Percentiles rank a stretch among this genome's conserved stretches.
These are phyloP conservation scores for Komagataella phaffii DNA, from an alignment of 805 yeast genomes.

Conservation along the genomic window DNA sequence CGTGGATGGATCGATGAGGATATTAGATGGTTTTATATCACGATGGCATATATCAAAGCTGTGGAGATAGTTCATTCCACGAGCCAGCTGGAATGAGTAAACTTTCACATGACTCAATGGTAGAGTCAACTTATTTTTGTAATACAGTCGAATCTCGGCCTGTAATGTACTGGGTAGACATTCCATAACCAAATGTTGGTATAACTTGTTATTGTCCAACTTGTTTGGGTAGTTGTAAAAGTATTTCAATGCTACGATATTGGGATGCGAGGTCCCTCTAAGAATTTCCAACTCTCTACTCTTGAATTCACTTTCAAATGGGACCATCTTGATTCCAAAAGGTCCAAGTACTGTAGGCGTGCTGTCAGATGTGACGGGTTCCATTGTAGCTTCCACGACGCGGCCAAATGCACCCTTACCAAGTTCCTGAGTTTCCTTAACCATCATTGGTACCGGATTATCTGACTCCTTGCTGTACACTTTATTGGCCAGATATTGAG, in stretches of 20 bases:
- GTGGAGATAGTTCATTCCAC: constrained; percentile 75
- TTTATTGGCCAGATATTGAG: constrained; percentile 32
- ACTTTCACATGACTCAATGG: constrained; percentile 67
- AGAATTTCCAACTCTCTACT: constrained; percentile 69
- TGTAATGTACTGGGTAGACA: constrained; percentile 75
- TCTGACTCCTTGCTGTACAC: constrained; percentile 51
- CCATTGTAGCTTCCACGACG: constrained; percentile 57
- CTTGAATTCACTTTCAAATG: constrained; percentile 80
- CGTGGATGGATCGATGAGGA: constrained; percentile 57
- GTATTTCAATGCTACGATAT: constrained; percentile 54
- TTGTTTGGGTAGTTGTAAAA: constrained; percentile 59
- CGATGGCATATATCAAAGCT: constrained; percentile 73
- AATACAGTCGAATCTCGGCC: constrained; percentile 57
- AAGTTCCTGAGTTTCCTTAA: constrained; percentile 58
- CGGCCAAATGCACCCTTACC: constrained; percentile 87
- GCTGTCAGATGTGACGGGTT: constrained; percentile 9
- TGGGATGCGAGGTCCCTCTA: constrained; percentile 68
- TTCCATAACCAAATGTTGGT: constrained; percentile 80
- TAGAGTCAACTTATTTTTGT: constrained; percentile 43
- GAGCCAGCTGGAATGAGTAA: constrained; percentile 66
- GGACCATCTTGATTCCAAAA: constrained; percentile 72
- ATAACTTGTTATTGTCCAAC: constrained; percentile 43
- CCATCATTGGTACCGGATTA: constrained; percentile 43
- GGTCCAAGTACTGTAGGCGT: constrained; percentile 53
- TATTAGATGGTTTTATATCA: constrained; percentile 76